phyloP scores from a whole-genome alignment of 306 rosid genomes.

The Carpinus fangiana region DNA sequence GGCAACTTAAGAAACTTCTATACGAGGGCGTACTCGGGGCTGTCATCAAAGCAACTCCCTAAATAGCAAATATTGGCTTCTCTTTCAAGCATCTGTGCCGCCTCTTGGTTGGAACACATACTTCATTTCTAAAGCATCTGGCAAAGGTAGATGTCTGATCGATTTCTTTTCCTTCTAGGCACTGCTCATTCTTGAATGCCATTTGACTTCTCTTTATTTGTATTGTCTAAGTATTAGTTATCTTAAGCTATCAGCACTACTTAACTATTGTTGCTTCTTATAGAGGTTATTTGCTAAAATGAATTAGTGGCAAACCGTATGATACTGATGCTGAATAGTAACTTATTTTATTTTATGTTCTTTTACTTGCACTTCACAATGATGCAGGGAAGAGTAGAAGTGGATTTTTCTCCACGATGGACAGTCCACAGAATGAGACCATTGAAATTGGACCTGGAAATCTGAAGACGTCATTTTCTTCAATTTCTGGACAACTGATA shows the following conservation, averaged over 20 bases:
- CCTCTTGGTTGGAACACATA: conserved; percentile 92
- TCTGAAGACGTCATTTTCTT: conserved; percentile 75
- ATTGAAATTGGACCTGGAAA: conserved; percentile 74
- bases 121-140: conserved; percentile 59
- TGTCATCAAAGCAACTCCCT: conserved; percentile 47
- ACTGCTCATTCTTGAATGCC: not conserved
- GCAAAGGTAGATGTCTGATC: conserved; percentile 46
- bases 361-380: conserved; percentile 29
- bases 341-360: not conserved
- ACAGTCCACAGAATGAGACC: conserved; percentile 33
- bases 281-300: not conserved
- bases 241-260: not conserved
- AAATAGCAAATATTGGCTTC: conserved; percentile 87
- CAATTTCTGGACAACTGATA: conserved; percentile 71
- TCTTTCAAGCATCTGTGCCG: conserved; percentile 72
- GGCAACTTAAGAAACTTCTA: conserved; percentile 56
- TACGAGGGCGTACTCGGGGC: conserved; percentile 72
- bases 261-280: not conserved
- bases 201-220: not conserved
- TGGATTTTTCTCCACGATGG: conserved; percentile 20
- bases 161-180: not conserved
- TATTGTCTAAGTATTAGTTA: not conserved
- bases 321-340: not conserved
- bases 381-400: conserved; percentile 43
- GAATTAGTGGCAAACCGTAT: not conserved